phyloP scores from a whole-genome alignment of 225 moss, liverwort and hornwort species.

The Physcomitrium patens region DNA sequence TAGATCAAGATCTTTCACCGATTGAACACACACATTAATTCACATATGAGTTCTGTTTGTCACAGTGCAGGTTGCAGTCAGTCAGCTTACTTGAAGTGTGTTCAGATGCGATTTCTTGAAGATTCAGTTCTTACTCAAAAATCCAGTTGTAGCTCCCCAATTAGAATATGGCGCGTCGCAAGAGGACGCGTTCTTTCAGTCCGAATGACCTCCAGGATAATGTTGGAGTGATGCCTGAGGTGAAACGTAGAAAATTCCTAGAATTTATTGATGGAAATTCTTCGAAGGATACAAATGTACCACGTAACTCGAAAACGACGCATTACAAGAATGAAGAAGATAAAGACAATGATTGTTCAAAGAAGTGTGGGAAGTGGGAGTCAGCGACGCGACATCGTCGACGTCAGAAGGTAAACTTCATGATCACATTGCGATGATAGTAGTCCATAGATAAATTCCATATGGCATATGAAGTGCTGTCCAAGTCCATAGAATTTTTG shows the following conservation, averaged over 20 bases:
- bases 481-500: slow-evolving; percentile 7
- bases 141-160: neutral
- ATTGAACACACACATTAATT: slow-evolving; percentile 5
- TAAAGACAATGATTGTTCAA: neutral
- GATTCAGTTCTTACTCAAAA: neutral
- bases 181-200: slow-evolving; percentile 25
- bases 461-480: slow-evolving; percentile 21
- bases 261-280: slow-evolving; percentile 15
- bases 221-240: slow-evolving; percentile 26
- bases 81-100: slow-evolving; percentile 15
- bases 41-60: neutral
- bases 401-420: slow-evolving; percentile 25
- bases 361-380: slow-evolving; percentile 18
- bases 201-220: slow-evolving; percentile 33
- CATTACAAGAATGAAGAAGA: slow-evolving; percentile 20
- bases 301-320: neutral
- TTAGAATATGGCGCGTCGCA: slow-evolving; percentile 19
- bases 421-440: slow-evolving; percentile 9
- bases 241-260: slow-evolving; percentile 16
- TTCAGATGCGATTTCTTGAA: neutral
- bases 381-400: slow-evolving; percentile 16
- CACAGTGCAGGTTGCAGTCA: neutral
- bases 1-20: neutral
- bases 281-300: slow-evolving; percentile 15
- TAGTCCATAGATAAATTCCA: neutral